A percentile compares a stretch with the other conserved stretches of the same genome.
Conservation (phyloP, 2,329 filamentous ascomycete species). For the Xylogone sp. region DNA sequence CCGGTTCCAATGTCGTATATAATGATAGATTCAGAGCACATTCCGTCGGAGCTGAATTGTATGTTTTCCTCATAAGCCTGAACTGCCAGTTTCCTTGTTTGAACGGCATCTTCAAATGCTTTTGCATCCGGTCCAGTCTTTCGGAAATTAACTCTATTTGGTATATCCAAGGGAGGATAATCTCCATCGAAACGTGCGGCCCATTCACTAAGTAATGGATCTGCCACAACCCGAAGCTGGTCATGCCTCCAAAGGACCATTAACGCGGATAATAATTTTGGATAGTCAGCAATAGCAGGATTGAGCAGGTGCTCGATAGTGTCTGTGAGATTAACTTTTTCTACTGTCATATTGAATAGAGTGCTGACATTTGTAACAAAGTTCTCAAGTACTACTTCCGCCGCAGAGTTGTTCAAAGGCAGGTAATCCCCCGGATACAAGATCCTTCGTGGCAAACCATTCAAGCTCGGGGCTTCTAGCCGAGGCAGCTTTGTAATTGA, state of each 20-base stretch:
- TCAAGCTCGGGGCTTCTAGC: constrained; percentile 30
- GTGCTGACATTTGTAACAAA: constrained; percentile 32
- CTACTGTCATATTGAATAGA: constrained; percentile 33
- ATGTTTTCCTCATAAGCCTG: constrained; percentile 34
- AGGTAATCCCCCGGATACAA: constrained; percentile 37
- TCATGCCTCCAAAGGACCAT: constrained; percentile 29
- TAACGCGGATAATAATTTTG: constrained; percentile 24
- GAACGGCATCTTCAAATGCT: constrained; percentile 11
- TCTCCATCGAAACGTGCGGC: constrained; percentile 30
- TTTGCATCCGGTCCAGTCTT: neutral
- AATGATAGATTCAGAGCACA: constrained; percentile 36
- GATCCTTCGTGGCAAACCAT: constrained; percentile 33
- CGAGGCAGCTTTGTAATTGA: constrained; percentile 34
- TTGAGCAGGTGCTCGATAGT: constrained; percentile 13
- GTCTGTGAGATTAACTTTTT: constrained; percentile 32
- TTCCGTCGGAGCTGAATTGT: constrained; percentile 31
- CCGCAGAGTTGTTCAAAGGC: constrained; percentile 35
- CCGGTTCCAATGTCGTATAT: constrained; percentile 40
- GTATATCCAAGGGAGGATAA: constrained; percentile 35
- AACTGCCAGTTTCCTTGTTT: constrained; percentile 28
- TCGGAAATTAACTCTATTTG: constrained; percentile 27
- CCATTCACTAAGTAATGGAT: constrained; percentile 31
- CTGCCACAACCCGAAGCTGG: constrained; percentile 29
- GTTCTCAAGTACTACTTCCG: constrained; percentile 32
- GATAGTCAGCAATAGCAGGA: constrained; percentile 28